phyloP scores from a whole-genome alignment of 2,329 filamentous ascomycete species.

The Paracamarosporium sp. region DNA sequence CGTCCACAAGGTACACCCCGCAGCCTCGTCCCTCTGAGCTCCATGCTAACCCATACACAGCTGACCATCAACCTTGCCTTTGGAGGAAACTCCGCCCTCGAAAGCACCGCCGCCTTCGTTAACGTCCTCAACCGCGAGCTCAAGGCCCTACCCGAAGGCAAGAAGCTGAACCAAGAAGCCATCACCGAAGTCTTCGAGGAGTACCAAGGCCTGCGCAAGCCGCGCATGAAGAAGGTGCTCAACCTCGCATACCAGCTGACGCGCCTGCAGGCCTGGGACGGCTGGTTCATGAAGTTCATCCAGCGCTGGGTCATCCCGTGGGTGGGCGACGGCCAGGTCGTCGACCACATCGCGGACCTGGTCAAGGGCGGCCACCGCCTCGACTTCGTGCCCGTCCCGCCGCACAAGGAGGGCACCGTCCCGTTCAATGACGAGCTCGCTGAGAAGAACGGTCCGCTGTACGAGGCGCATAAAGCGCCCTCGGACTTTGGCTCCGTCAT shows the following conservation, averaged over 20 bases:
- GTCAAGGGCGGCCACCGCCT: not conserved
- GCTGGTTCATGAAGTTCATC: too few relatives aligned
- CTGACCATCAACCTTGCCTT: not conserved
- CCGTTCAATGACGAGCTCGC: not conserved
- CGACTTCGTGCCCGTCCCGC: not conserved
- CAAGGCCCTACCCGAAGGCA: not conserved
- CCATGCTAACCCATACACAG: not conserved
- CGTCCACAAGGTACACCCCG: not conserved
- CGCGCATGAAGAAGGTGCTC: not conserved
- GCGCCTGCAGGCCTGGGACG: not conserved
- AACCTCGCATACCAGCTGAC: not conserved
- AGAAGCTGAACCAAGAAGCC: not conserved
- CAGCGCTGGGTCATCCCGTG: too few relatives aligned
- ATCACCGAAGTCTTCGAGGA: not conserved
- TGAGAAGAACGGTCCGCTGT: not conserved
- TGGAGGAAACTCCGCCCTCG: not conserved
- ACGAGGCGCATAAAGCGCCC: not conserved
- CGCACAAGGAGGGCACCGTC: not conserved
- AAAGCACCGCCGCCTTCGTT: not conserved
- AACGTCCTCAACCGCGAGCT: not conserved
- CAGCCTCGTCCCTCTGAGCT: not conserved
- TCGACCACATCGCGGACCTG: not conserved
- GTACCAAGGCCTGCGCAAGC: not conserved
- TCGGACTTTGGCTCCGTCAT: not conserved
- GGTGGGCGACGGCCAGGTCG: too few relatives aligned